These are phyloP conservation scores for Solanum hybrid DNA, from an alignment of 305 asterid genomes.

Conservation along the genomic window DNA sequence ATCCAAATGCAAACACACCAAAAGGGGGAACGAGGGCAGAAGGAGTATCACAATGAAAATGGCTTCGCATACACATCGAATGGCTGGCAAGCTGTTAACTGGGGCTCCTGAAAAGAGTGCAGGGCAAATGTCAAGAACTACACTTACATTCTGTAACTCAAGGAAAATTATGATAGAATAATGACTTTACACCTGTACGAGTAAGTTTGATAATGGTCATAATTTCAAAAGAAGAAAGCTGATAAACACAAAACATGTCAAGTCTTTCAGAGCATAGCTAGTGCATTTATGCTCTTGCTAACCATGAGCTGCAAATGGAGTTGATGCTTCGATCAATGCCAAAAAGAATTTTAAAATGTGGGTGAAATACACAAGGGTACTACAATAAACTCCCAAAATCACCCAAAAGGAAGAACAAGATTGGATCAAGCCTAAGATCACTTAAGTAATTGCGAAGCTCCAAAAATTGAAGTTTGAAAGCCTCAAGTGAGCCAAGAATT, in stretches of 20 bases:
- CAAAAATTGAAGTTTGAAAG: background rate
- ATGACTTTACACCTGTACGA: background rate
- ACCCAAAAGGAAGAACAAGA: background rate
- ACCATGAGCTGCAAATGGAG: background rate
- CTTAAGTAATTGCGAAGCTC: background rate
- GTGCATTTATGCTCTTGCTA: background rate
- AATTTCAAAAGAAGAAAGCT: background rate
- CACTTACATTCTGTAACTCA: background rate
- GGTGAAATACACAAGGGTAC: background rate
- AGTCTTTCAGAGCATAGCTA: background rate
- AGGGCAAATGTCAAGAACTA: background rate
- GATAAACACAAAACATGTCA: background rate
- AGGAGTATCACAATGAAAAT: constrained; percentile 45
- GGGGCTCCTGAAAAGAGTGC: constrained; percentile 62
- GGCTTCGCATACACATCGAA: constrained; percentile 78
- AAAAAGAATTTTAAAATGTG: background rate
- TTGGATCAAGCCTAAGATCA: background rate
- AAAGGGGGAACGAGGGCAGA: background rate
- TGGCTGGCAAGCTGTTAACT: constrained; percentile 60
- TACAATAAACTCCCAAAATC: background rate
- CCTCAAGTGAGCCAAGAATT: background rate
- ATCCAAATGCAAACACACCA: background rate
- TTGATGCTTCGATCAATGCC: background rate
- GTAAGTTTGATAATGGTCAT: background rate
- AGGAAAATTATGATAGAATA: background rate